phyloP scores from a whole-genome alignment of 2,329 filamentous ascomycete genomes.

The Zymoseptoria ardabiliae region DNA sequence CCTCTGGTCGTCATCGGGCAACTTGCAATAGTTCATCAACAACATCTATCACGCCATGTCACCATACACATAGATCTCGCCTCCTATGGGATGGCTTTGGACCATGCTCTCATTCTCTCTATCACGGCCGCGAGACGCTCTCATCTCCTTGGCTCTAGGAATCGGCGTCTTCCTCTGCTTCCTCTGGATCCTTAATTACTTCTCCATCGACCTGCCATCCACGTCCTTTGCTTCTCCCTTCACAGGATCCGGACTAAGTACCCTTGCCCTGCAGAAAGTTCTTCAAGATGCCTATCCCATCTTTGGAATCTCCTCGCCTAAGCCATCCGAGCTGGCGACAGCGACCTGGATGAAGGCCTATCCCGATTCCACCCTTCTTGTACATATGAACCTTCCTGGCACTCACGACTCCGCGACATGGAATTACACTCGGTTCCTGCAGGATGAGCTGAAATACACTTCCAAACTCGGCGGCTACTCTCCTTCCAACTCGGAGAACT shows the following conservation, averaged over 20 bases:
- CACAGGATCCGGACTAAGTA: neutral
- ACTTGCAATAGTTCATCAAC: too few relatives aligned
- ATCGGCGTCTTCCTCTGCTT: neutral
- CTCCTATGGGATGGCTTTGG: neutral
- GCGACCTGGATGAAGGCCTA: conserved; percentile 43
- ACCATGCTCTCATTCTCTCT: neutral
- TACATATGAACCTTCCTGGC: conserved; percentile 46
- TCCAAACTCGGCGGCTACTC: conserved; percentile 34
- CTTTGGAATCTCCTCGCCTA: conserved; percentile 29
- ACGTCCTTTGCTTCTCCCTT: neutral
- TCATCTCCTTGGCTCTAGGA: neutral
- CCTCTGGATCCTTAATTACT: neutral
- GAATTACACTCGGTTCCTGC: conserved; percentile 43
- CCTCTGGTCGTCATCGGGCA: neutral
- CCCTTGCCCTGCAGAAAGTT: conserved; percentile 37
- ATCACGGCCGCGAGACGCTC: neutral
- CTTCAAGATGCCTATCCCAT: conserved; percentile 37
- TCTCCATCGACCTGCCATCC: neutral
- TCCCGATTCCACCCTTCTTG: conserved; percentile 36
- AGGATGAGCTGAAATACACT: conserved; percentile 34
- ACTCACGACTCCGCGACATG: conserved; percentile 46
- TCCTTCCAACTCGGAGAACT: conserved; percentile 30
- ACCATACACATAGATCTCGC: neutral
- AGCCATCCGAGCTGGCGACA: conserved; percentile 12
- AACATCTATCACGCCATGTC: neutral